phyloP scores from a whole-genome alignment of 257 asterid species.

The Osmanthus fragrans region DNA sequence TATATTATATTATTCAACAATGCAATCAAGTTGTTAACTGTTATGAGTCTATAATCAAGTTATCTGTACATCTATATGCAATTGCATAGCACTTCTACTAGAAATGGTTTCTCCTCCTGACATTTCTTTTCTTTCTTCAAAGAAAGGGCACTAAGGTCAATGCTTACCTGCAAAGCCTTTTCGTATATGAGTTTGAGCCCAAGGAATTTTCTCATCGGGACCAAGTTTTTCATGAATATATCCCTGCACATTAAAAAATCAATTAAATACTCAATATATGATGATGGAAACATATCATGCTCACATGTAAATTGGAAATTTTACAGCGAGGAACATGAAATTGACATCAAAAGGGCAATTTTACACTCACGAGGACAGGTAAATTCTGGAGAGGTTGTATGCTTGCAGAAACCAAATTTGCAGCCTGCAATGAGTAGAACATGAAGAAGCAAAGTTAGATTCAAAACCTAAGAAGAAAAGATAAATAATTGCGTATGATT shows the following conservation, averaged over 20 bases:
- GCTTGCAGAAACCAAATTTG: background rate
- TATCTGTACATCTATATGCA: background rate
- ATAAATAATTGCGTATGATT: background rate
- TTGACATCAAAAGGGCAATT: slow-evolving; percentile 18
- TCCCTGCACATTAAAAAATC: slow-evolving; percentile 32
- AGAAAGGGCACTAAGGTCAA: slow-evolving; percentile 8
- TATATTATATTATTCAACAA: slow-evolving; percentile 2
- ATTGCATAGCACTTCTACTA: background rate
- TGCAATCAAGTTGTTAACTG: background rate
- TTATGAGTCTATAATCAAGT: slow-evolving; percentile 1
- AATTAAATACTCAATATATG: slow-evolving; percentile 3
- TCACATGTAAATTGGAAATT: background rate
- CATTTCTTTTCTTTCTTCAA: background rate
- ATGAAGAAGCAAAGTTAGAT: background rate
- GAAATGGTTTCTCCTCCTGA: slow-evolving; percentile 11
- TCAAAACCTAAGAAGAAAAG: background rate
- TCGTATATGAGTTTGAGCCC: slow-evolving; percentile 55
- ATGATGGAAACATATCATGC: background rate
- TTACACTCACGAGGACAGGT: slow-evolving; percentile 51
- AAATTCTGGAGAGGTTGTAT: background rate
- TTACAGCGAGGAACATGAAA: slow-evolving; percentile 9
- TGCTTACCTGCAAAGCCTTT: slow-evolving; percentile 74
- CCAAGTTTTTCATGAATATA: slow-evolving; percentile 69
- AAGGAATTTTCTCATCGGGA: slow-evolving; percentile 61
- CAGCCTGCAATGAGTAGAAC: background rate